phyloP scores from a whole-genome alignment of 495 filamentous ascomycete species.

The Wilcoxina mikolae region DNA sequence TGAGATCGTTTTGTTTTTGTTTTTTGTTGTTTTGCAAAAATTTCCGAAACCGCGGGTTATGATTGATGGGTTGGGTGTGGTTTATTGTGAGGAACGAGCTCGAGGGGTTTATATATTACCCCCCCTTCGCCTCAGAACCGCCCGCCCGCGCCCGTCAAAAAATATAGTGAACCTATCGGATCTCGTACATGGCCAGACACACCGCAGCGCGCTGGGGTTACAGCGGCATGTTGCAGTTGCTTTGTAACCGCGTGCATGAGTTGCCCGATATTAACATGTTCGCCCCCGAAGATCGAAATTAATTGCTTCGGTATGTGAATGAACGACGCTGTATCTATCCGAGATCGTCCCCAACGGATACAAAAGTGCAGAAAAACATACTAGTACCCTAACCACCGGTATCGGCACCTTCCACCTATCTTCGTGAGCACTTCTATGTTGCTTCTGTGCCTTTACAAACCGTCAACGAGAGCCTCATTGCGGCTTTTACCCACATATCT shows the following conservation, averaged over 20 bases:
- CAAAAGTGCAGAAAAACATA: too few species aligned
- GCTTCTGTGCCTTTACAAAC: too few species aligned
- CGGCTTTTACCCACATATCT: too few species aligned
- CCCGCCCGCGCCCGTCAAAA: not conserved
- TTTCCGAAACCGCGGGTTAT: not conserved
- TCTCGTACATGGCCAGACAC: not conserved
- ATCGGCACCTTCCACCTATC: too few species aligned
- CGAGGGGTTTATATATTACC: not conserved
- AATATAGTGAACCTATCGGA: not conserved
- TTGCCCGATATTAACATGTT: not conserved
- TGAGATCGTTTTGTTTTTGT: not conserved
- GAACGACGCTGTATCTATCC: not conserved
- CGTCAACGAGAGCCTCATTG: too few species aligned
- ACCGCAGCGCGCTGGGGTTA: not conserved
- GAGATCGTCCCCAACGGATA: not conserved
- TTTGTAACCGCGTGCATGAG: too few species aligned
- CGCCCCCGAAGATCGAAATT: not conserved
- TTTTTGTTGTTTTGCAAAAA: not conserved
- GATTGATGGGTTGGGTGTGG: not conserved
- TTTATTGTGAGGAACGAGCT: not conserved
- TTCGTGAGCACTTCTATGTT: too few species aligned
- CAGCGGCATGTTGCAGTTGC: not conserved
- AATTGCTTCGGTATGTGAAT: not conserved
- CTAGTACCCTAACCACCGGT: too few species aligned
- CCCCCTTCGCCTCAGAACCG: not conserved